Evolutionary conservation across 164 flowering plant genomes (phyloP), one percentile per base, ranked within the genome.

Genomic region (Berberis vulgaris): DNA sequence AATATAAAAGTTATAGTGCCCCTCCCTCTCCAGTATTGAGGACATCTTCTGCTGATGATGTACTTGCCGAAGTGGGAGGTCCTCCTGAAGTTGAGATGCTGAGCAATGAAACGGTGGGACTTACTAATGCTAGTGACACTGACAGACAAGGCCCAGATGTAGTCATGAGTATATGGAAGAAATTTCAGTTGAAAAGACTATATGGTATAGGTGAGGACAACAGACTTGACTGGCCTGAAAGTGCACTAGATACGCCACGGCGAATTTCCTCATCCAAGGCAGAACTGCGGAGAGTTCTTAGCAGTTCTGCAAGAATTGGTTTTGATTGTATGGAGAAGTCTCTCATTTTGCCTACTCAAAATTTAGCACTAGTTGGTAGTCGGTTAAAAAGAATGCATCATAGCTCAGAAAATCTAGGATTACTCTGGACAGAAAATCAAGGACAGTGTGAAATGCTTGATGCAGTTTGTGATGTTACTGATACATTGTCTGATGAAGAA

Each of bases 1-100:
- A 78, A 58, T 79, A 74, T 74, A 88, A 85, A 72, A 80, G 95
- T 74, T 85, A 72, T 41, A 94, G 93, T 69, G 91, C 93, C 3
- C 97, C 98, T 41, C 82, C 97, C 41, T 90, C 98, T 60, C 98
- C 97, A 12, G 83, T 84, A n/a, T 39, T 77, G 52, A 86, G 87
- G 69, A 77, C 87, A 49, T 80, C 89, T 55, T 76, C 84, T 59
- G 84, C 81, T 63, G 76, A 82, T 55, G 92, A 84, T 73, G 77
- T 67, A 44, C 83, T 89, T 65, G 85, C 79, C 2, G 88, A 80
- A 46, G 80, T 73, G 67, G 69, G 64, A 10, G 73, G 62, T 64
- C 52, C 57, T 67, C 72, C 75, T 62, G 74, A 76, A 39, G 62
- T 78, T 42, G 79, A 79, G n/a, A 57, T 71, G 39, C 45, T 59